phyloP scores from a whole-genome alignment of 139 green algal species.

The Chlamydomonas schloesseri region DNA sequence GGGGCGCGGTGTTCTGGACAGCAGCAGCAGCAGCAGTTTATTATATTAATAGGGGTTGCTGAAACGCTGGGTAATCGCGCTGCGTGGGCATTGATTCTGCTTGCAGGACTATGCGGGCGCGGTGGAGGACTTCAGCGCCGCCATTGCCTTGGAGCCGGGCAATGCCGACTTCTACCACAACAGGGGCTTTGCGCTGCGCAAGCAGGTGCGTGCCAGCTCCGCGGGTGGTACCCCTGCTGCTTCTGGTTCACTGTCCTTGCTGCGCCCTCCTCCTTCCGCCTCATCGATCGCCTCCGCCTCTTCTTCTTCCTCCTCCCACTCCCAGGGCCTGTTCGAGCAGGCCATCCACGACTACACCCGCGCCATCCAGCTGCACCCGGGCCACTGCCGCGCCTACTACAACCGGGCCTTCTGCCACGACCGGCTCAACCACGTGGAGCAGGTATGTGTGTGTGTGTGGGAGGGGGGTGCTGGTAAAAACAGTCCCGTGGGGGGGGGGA shows the following conservation, averaged over 20 bases:
- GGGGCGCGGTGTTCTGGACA: too few species aligned
- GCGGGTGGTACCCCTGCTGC: too few species aligned
- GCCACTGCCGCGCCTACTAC: conserved; percentile 85
- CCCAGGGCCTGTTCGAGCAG: conserved; percentile 75
- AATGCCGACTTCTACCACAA: conserved; percentile 94
- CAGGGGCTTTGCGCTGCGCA: conserved; percentile 88
- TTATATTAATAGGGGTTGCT: too few species aligned
- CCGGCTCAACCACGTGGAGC: conserved; percentile 48
- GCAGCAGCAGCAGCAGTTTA: too few species aligned
- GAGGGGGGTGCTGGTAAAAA: too few species aligned
- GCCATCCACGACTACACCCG: conserved; percentile 85
- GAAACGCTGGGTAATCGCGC: too few species aligned
- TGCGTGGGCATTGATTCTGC: too few species aligned
- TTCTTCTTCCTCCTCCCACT: too few species aligned
- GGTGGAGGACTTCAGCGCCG: conserved; percentile 77
- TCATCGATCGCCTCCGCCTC: too few species aligned
- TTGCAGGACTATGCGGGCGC: conserved; percentile 68
- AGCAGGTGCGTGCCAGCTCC: conserved; percentile 61
- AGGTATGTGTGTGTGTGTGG: not conserved
- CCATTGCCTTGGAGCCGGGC: conserved; percentile 77
- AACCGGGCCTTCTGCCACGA: conserved; percentile 83
- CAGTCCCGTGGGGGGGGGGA: not conserved
- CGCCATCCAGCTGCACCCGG: conserved; percentile 79
- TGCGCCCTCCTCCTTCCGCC: too few species aligned
- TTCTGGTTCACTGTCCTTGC: too few species aligned